Evolutionary conservation across 73 alveolate species (phyloP).

Genomic region (Strombidium stylifer): DNA sequence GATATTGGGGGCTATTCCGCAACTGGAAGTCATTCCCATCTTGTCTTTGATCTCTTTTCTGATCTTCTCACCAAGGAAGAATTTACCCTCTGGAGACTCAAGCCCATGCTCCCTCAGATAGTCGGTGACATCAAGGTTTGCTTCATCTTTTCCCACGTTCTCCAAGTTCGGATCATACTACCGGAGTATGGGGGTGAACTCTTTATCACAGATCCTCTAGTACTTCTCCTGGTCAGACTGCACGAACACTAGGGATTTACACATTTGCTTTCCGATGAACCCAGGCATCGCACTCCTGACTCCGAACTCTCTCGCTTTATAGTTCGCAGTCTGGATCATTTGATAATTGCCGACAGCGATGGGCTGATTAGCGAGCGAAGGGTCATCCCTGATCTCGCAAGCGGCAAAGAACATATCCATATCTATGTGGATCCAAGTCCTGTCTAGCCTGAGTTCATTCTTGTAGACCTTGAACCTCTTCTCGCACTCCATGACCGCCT

Average conservation of each 20-base stretch:
- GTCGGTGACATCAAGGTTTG: conserved; percentile 68
- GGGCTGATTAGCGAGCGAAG: conserved; percentile 75
- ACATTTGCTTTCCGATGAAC: conserved; percentile 20
- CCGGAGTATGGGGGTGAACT: conserved; percentile 12
- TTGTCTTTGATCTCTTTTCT: conserved; percentile 61
- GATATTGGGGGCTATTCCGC: conserved; percentile 81
- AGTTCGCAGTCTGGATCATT: conserved; percentile 92
- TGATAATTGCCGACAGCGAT: conserved; percentile 90
- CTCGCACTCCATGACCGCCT: not conserved
- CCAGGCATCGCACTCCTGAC: conserved; percentile 83
- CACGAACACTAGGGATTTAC: conserved; percentile 28
- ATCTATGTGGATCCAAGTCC: conserved; percentile 73
- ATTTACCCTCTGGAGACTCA: conserved; percentile 61
- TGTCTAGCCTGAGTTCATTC: conserved; percentile 52
- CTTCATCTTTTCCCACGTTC: conserved; percentile 83
- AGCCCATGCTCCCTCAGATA: conserved; percentile 54
- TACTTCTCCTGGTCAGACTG: conserved; percentile 21
- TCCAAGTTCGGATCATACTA: conserved; percentile 65
- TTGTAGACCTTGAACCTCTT: not conserved
- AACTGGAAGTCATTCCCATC: conserved; percentile 66
- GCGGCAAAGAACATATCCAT: conserved; percentile 87
- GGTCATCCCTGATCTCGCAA: conserved; percentile 69
- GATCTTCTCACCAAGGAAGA: conserved; percentile 58
- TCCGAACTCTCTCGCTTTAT: conserved; percentile 93
- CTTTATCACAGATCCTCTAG: conserved; percentile 15